phyloP scores from a whole-genome alignment of 345 rosid genomes.

The Mercurialis annua region DNA sequence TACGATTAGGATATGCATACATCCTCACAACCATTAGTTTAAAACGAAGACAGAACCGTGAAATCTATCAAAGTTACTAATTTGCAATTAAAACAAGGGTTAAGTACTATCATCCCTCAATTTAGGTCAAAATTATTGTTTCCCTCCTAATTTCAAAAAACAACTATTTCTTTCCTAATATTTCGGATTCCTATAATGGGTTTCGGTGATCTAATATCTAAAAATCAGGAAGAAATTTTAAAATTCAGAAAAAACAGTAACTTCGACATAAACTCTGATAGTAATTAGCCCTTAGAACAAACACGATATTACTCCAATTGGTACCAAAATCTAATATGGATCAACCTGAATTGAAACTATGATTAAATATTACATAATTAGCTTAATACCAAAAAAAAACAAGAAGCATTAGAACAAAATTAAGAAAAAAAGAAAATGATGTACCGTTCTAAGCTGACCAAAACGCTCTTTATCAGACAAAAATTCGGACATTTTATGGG shows the following conservation, averaged over 20 bases:
- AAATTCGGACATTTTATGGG: slow-evolving; percentile 47
- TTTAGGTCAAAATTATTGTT: too few relatives aligned
- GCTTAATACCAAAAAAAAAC: neutral
- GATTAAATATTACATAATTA: neutral
- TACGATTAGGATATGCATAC: neutral
- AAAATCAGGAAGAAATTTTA: too few relatives aligned
- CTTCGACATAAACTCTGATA: too few relatives aligned
- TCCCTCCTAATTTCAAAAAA: too few relatives aligned
- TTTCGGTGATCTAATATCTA: too few relatives aligned
- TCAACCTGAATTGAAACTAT: neutral
- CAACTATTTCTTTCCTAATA: too few relatives aligned
- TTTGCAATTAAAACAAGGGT: neutral
- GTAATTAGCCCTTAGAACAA: too few relatives aligned
- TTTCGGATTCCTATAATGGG: too few relatives aligned
- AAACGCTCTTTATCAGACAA: slow-evolving; percentile 44
- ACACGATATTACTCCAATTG: too few relatives aligned
- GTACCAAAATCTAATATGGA: too few relatives aligned
- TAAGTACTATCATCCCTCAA: too few relatives aligned
- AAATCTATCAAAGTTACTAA: neutral
- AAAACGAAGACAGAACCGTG: neutral
- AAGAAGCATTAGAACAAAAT: neutral
- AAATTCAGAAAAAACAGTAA: too few relatives aligned
- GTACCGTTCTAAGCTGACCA: slow-evolving; percentile 57
- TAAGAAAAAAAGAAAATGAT: neutral
- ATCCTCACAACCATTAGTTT: neutral